These are phyloP conservation scores for Mycosphaerella arachidis DNA, from an alignment of 2,329 filamentous ascomycete species.

Conservation along the genomic window DNA sequence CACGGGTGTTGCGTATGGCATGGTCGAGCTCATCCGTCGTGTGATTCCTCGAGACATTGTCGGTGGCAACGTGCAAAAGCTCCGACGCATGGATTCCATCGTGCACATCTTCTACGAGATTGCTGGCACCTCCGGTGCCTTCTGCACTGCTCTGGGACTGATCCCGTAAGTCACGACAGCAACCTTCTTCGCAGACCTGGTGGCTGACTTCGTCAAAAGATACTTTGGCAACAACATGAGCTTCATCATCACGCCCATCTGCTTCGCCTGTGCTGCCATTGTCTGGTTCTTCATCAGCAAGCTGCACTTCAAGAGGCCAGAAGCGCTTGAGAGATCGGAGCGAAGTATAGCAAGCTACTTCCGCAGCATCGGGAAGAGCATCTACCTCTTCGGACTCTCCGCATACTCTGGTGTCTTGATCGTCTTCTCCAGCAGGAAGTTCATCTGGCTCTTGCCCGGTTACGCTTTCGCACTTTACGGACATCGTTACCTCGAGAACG, in stretches of 20 bases:
- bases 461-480: conserved; percentile 1
- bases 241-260: conserved; percentile 9
- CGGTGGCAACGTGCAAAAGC: conserved; percentile 8
- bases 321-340: not conserved
- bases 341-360: conserved; percentile 1
- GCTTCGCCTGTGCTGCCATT: conserved; percentile 4
- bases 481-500: conserved; percentile 3
- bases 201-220: not conserved
- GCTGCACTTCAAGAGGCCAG: conserved; percentile 1
- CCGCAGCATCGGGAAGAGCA: conserved; percentile 1
- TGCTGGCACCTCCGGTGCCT: conserved; percentile 4
- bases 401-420: conserved; percentile 5
- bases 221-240: conserved; percentile 10
- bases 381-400: conserved; percentile 7
- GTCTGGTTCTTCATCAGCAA: conserved; percentile 10
- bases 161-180: not conserved
- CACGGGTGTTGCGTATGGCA: conserved; percentile 7
- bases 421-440: conserved; percentile 5
- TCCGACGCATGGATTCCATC: conserved; percentile 5
- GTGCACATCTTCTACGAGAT: conserved; percentile 11
- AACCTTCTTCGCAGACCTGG: not conserved
- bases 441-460: conserved; percentile 7
- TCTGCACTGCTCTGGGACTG: conserved; percentile 8
- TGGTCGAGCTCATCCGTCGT: conserved; percentile 10
- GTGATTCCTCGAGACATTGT: conserved; percentile 8